A percentile compares a stretch with the other conserved stretches of the same genome.
phyloP scores from a whole-genome alignment of 805 yeast genomes.

The Candida montana region DNA sequence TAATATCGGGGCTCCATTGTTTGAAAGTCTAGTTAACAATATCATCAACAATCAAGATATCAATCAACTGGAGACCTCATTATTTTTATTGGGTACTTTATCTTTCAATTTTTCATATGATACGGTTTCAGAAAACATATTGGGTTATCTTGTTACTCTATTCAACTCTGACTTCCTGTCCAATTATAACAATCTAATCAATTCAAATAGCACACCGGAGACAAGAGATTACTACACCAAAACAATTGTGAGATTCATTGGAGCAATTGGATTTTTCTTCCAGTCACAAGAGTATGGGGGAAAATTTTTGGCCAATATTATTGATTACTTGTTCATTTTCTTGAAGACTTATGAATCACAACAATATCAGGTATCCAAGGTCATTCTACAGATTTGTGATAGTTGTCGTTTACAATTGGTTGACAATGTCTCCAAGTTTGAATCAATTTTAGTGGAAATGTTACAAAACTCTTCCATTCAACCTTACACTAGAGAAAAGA shows the following conservation, averaged over 20 bases:
- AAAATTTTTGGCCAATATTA: slow-evolving; percentile 41
- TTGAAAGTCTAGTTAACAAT: slow-evolving; percentile 36
- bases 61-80: slow-evolving; percentile 52
- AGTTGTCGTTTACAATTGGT: slow-evolving; percentile 41
- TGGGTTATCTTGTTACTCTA: slow-evolving; percentile 20
- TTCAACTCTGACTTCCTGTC: slow-evolving; percentile 28
- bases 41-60: slow-evolving; percentile 26
- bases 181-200: slow-evolving; percentile 10
- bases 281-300: slow-evolving; percentile 45
- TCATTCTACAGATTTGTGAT: slow-evolving; percentile 56
- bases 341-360: slow-evolving; percentile 24
- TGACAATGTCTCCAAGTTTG: slow-evolving; percentile 42
- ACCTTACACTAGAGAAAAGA: slow-evolving; percentile 48
- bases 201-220: slow-evolving; percentile 12
- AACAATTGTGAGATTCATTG: slow-evolving; percentile 52
- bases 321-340: slow-evolving; percentile 49
- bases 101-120: slow-evolving; percentile 42
- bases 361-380: slow-evolving; percentile 42
- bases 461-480: slow-evolving; percentile 35
- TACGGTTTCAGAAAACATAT: slow-evolving; percentile 22
- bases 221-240: slow-evolving; percentile 29
- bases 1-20: slow-evolving; percentile 50
- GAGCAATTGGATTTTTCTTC: slow-evolving; percentile 58
- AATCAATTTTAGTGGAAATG: slow-evolving; percentile 42
- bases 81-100: slow-evolving; percentile 53